Evolutionary conservation across 148 eudicot species (phyloP).

Genomic region (Rhododendron williamsianum): DNA sequence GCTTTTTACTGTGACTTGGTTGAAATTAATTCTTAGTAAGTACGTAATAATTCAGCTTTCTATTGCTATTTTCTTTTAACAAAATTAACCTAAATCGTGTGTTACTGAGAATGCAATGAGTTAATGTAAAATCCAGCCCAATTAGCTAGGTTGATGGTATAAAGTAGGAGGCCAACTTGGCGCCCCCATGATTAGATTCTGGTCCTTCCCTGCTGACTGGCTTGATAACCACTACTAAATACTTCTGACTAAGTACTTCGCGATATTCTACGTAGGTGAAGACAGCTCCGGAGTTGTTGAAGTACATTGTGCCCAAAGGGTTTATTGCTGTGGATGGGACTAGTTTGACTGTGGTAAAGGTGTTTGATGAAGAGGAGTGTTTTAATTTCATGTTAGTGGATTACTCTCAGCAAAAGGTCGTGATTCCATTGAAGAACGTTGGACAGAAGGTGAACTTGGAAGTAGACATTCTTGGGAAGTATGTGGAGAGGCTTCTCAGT

Average conservation of each 20-base stretch:
- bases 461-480: conserved; percentile 93
- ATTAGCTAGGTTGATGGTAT: neutral
- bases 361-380: conserved; percentile 70
- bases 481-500: conserved; percentile 78
- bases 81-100: neutral
- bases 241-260: neutral
- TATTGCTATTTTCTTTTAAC: neutral
- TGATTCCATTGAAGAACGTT: conserved; percentile 75
- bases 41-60: neutral
- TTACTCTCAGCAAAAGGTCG: conserved; percentile 84
- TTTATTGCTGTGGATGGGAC: conserved; percentile 89
- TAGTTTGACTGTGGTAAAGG: conserved; percentile 89
- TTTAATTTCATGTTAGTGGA: conserved; percentile 89
- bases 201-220: neutral
- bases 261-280: conserved; percentile 33
- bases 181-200: neutral
- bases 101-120: neutral
- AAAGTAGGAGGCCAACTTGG: neutral
- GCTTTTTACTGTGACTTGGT: neutral
- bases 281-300: conserved; percentile 54
- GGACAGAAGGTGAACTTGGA: conserved; percentile 96
- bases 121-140: neutral
- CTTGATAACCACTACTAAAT: neutral
- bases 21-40: neutral
- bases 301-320: conserved; percentile 89